Conservation (phyloP, 208 protist genomes). For the Tritrichomonas foetus region DNA sequence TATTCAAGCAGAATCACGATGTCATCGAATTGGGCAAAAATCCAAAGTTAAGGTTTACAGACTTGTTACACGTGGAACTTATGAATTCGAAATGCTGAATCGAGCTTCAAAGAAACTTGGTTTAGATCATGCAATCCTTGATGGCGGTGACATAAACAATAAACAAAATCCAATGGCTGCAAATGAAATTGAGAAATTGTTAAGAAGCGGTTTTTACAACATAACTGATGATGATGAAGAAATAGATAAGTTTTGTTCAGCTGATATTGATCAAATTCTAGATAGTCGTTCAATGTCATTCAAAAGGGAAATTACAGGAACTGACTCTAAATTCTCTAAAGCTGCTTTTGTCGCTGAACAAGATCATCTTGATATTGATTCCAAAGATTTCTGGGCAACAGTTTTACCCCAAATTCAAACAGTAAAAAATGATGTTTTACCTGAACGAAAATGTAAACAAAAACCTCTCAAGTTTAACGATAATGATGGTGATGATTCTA, state of each 20-base stretch:
- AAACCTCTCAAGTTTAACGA: not conserved
- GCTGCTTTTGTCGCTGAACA: not conserved
- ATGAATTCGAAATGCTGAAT: conserved; percentile 64
- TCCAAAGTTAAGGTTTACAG: conserved; percentile 52
- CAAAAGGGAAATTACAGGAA: not conserved
- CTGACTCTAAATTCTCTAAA: not conserved
- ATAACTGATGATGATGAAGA: conserved; percentile 40
- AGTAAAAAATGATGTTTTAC: not conserved
- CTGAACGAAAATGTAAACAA: not conserved
- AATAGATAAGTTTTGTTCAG: not conserved
- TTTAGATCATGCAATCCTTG: conserved; percentile 68
- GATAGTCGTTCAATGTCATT: not conserved
- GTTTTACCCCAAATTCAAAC: not conserved
- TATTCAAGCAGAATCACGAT: conserved; percentile 62
- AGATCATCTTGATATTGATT: not conserved
- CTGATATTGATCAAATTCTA: conserved; percentile 34
- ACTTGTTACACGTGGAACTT: conserved; percentile 50
- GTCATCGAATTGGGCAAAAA: conserved; percentile 66
- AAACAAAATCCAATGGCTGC: not conserved
- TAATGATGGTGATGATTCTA: not conserved
- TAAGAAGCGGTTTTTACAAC: conserved; percentile 42
- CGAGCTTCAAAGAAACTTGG: conserved; percentile 78
- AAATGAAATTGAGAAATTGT: conserved; percentile 39
- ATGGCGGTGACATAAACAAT: conserved; percentile 19
- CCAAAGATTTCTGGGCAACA: conserved; percentile 1